Evolutionary conservation across 192 early-diverging fungal species (phyloP).

Genomic region (Phycomyces nitens): DNA sequence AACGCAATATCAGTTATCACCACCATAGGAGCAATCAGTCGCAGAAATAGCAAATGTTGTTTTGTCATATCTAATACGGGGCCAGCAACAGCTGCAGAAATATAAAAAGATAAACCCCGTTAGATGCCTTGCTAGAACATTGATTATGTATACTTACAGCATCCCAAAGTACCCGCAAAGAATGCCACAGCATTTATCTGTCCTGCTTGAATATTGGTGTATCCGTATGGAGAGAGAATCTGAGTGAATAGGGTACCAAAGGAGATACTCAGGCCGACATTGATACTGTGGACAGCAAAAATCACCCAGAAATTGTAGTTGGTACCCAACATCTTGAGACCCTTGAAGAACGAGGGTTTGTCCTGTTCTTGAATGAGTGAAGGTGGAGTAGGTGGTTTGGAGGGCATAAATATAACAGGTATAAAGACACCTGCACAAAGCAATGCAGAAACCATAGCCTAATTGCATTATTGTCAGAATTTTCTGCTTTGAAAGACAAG

Average conservation of each 20-base stretch:
- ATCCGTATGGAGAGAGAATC: conserved; percentile 33
- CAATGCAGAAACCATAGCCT: neutral
- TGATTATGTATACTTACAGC: conserved; percentile 20
- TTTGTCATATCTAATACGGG: conserved; percentile 33
- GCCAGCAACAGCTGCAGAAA: conserved; percentile 31
- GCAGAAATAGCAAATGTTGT: conserved; percentile 31
- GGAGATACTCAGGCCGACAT: conserved; percentile 34
- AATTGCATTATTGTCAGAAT: neutral
- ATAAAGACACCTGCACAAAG: conserved; percentile 16
- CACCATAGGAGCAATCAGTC: conserved; percentile 28
- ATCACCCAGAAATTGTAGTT: conserved; percentile 35
- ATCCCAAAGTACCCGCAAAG: conserved; percentile 33
- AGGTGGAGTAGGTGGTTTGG: conserved; percentile 31
- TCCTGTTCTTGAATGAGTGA: conserved; percentile 10
- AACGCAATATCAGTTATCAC: conserved; percentile 30
- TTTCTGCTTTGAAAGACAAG: neutral
- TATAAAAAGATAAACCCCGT: conserved; percentile 7
- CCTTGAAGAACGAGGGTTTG: conserved; percentile 25
- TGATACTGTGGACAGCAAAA: conserved; percentile 32
- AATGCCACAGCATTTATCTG: conserved; percentile 32
- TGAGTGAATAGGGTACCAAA: conserved; percentile 35
- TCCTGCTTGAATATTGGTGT: conserved; percentile 37
- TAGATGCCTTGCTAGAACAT: neutral
- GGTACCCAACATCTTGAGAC: conserved; percentile 20
- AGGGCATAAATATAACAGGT: conserved; percentile 33